Evolutionary conservation across 495 filamentous ascomycete genomes (phyloP).

Genomic region (Parmelia sp.): DNA sequence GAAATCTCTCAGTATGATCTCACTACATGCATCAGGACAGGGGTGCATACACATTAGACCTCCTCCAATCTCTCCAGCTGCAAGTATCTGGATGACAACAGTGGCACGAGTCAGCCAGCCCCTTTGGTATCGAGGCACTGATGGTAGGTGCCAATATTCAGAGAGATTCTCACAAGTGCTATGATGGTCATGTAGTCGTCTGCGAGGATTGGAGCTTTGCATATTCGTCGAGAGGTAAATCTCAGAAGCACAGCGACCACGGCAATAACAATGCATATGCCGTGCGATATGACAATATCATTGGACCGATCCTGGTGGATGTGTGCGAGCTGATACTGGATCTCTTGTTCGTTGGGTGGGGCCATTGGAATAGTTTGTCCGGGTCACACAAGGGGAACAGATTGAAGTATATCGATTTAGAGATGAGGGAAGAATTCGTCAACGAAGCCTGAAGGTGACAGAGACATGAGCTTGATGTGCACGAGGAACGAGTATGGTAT

Average conservation of each 20-base stretch:
- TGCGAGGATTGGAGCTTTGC: conserved; percentile 34
- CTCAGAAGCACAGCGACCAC: conserved; percentile 36
- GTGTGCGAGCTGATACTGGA: conserved; percentile 12
- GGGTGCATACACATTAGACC: conserved; percentile 7
- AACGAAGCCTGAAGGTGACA: neutral
- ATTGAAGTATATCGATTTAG: neutral
- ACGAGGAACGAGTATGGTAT: neutral
- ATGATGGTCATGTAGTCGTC: conserved; percentile 39
- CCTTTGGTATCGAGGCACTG: neutral
- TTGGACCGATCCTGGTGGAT: conserved; percentile 25
- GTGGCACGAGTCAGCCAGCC: neutral
- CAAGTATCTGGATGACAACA: neutral
- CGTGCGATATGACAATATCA: conserved; percentile 37
- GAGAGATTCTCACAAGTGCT: conserved; percentile 15
- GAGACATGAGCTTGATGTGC: neutral
- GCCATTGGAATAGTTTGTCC: neutral
- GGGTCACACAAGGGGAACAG: neutral
- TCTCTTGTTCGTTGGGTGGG: conserved; percentile 6
- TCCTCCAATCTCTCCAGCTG: neutral
- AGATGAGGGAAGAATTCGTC: neutral
- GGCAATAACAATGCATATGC: conserved; percentile 36
- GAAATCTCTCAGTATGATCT: neutral
- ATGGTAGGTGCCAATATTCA: neutral
- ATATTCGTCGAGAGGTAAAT: conserved; percentile 35
- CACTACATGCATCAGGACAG: neutral